phyloP scores from a whole-genome alignment of 441 rosid species.

The Manihot esculenta region DNA sequence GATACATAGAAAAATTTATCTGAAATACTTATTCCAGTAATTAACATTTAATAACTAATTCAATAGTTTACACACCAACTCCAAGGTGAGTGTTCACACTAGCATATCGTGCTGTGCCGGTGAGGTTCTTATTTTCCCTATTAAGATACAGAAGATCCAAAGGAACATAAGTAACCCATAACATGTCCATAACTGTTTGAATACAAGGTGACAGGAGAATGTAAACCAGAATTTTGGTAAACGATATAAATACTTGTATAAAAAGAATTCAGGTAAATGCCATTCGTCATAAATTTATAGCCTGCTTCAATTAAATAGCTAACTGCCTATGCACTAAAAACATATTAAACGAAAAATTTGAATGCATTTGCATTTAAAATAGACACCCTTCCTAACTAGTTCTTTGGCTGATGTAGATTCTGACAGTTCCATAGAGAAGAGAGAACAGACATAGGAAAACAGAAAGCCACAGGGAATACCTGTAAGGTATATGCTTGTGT shows the following conservation, averaged over 20 bases:
- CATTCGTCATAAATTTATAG: background rate
- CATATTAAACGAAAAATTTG: slow-evolving; percentile 7
- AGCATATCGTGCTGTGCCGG: slow-evolving; percentile 90
- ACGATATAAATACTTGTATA: background rate
- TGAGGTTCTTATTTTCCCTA: slow-evolving; percentile 81
- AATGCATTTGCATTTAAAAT: too few relatives aligned
- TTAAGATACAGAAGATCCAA: slow-evolving; percentile 8
- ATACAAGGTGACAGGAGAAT: background rate
- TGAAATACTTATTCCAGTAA: background rate
- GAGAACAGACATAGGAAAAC: background rate
- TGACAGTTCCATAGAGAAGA: background rate
- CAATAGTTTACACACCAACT: slow-evolving; percentile 48
- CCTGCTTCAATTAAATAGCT: background rate
- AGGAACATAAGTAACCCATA: background rate
- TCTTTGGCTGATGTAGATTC: background rate
- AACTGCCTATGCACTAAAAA: slow-evolving; percentile 5
- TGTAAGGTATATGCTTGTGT: slow-evolving; percentile 91
- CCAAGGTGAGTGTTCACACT: slow-evolving; percentile 87
- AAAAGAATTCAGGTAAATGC: background rate
- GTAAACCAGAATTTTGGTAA: background rate
- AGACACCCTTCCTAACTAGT: too few relatives aligned
- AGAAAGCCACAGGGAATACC: slow-evolving; percentile 38
- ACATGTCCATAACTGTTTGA: background rate
- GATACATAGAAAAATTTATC: slow-evolving; percentile 5
- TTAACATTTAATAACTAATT: slow-evolving; percentile 9